Conservation (phyloP, 495 filamentous ascomycete genomes). For the Pyronema omphalodes region DNA sequence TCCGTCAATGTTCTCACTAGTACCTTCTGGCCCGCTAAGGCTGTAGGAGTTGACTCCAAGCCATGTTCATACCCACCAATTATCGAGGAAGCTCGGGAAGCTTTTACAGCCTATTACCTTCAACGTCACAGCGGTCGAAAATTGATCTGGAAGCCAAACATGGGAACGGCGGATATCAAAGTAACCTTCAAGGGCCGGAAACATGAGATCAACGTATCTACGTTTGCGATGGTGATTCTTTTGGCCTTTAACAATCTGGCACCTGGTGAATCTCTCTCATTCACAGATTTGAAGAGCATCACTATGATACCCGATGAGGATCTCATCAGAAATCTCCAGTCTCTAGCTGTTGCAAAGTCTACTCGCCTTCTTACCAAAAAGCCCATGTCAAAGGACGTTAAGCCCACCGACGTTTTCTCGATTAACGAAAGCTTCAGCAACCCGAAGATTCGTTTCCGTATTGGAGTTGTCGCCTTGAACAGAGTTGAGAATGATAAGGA, state of each 20-base stretch:
- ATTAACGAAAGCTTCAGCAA: slow-evolving; percentile 74
- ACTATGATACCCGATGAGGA: slow-evolving; percentile 71
- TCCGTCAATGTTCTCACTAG: slow-evolving; percentile 71
- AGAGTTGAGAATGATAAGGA: slow-evolving; percentile 75
- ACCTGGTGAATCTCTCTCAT: slow-evolving; percentile 46
- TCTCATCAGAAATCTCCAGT: slow-evolving; percentile 63
- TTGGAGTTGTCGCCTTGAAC: slow-evolving; percentile 55
- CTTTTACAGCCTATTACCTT: slow-evolving; percentile 80
- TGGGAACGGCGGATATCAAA: slow-evolving; percentile 75
- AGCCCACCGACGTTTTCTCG: slow-evolving; percentile 57
- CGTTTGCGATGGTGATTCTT: slow-evolving; percentile 80
- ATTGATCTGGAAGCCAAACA: slow-evolving; percentile 65
- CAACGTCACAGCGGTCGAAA: slow-evolving; percentile 70
- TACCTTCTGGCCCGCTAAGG: slow-evolving; percentile 86
- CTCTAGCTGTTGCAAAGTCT: slow-evolving; percentile 70
- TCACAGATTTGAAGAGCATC: slow-evolving; percentile 57
- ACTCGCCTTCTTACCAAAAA: slow-evolving; percentile 66
- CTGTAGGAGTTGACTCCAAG: slow-evolving; percentile 34
- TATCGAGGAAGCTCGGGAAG: slow-evolving; percentile 58
- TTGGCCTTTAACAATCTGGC: slow-evolving; percentile 71
- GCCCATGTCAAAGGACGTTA: slow-evolving; percentile 65
- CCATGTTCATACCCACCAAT: slow-evolving; percentile 52
- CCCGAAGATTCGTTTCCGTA: slow-evolving; percentile 71
- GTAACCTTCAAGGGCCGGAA: slow-evolving; percentile 41
- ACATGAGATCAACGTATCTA: slow-evolving; percentile 82